These are phyloP conservation scores for Phytophthora podocarpi DNA, from an alignment of 352 stramenopile genomes.

Conservation along the genomic window DNA sequence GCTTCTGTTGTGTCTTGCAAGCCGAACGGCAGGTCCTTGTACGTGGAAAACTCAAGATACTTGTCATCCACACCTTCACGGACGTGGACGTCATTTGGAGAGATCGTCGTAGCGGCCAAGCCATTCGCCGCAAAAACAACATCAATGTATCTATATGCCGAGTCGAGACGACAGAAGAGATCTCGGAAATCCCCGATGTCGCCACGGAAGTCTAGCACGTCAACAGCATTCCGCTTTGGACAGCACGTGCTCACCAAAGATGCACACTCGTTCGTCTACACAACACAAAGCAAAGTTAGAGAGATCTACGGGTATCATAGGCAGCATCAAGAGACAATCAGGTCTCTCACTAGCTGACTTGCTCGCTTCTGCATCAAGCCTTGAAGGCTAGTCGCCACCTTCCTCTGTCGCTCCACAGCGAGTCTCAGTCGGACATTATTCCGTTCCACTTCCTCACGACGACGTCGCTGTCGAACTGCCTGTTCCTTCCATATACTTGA, in stretches of 20 bases:
- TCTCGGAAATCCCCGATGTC: constrained; percentile 26
- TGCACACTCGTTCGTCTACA: constrained; percentile 22
- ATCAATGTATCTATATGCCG: constrained; percentile 29
- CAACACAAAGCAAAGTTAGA: constrained; percentile 11
- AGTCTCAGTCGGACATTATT: constrained; percentile 57
- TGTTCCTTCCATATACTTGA: constrained; percentile 41
- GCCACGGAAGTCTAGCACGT: constrained; percentile 34
- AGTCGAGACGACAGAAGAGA: constrained; percentile 26
- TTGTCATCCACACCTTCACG: constrained; percentile 42
- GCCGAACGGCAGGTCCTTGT: constrained; percentile 28
- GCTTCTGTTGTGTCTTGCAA: constrained; percentile 17
- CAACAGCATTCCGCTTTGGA: constrained; percentile 3
- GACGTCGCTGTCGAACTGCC: constrained; percentile 40
- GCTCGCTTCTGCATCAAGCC: constrained; percentile 38
- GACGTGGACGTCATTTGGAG: constrained; percentile 43
- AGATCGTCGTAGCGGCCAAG: constrained; percentile 31
- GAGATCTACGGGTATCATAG: too few relatives aligned
- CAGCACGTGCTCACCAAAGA: constrained; percentile 13
- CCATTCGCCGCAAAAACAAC: constrained; percentile 45
- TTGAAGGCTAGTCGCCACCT: constrained; percentile 38
- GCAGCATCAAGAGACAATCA: too few relatives aligned
- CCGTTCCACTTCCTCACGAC: constrained; percentile 44
- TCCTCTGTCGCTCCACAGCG: constrained; percentile 50
- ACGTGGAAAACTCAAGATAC: constrained; percentile 50
- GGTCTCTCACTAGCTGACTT: constrained; percentile 29